Conservation (phyloP, 306 rosid species). For the Vigna reflexopilosa region DNA sequence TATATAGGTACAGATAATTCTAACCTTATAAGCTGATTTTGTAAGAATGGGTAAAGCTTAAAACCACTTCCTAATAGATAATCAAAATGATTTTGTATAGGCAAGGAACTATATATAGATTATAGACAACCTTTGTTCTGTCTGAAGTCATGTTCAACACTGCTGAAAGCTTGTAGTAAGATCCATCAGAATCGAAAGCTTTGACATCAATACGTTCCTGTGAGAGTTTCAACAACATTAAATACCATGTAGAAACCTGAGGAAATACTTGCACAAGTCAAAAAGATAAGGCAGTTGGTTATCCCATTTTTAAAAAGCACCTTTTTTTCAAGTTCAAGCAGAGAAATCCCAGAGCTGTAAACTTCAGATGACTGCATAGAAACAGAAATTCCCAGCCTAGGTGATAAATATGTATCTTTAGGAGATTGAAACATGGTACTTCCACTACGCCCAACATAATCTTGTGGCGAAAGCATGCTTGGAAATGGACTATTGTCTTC, state of each 20-base stretch:
- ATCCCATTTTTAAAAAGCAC: slow-evolving; percentile 51
- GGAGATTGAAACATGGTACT: slow-evolving; percentile 71
- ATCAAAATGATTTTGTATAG: slow-evolving; percentile 2
- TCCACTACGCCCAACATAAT: slow-evolving; percentile 74
- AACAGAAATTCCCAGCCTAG: slow-evolving; percentile 92
- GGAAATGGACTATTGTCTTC: slow-evolving; percentile 90
- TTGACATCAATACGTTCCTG: slow-evolving; percentile 94
- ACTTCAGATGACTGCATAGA: slow-evolving; percentile 69
- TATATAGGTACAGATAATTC: no score
- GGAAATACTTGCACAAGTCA: slow-evolving; percentile 26
- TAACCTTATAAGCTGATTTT: no score
- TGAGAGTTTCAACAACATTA: slow-evolving; percentile 48
- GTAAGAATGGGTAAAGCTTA: no score
- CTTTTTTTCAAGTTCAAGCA: slow-evolving; percentile 95
- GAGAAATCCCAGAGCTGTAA: slow-evolving; percentile 85
- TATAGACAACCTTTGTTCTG: slow-evolving; percentile 84
- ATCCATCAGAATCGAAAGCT: slow-evolving; percentile 87
- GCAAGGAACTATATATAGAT: slow-evolving; percentile 29
- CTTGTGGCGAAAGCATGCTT: slow-evolving; percentile 95
- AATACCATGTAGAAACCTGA: slow-evolving; percentile 30
- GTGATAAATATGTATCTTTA: slow-evolving; percentile 72
- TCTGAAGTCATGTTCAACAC: slow-evolving; percentile 87
- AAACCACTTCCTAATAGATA: not conserved
- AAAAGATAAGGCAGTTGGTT: slow-evolving; percentile 22
- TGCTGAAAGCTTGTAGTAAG: slow-evolving; percentile 92